A percentile compares a stretch with the other conserved stretches of the same genome.
phyloP scores from a whole-genome alignment of 768 basidiomycete genomes.

The Leucosporidium creatinivorum region DNA sequence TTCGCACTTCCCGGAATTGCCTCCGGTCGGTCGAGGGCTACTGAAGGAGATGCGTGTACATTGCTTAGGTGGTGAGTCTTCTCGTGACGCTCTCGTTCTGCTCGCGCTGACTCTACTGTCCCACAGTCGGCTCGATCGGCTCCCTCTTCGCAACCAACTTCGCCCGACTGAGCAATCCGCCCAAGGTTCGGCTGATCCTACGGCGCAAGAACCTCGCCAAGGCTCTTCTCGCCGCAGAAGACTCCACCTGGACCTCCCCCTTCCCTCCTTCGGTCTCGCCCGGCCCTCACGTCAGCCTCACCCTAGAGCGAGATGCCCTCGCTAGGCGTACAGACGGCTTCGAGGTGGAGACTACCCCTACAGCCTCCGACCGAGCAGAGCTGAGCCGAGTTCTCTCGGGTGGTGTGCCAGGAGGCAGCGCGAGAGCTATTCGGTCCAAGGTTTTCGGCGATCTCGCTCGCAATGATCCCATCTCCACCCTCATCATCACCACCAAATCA shows the following conservation, averaged over 20 bases:
- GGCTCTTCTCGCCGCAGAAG: constrained; percentile 8
- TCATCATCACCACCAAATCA: constrained; percentile 78
- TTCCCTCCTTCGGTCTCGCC: not conserved
- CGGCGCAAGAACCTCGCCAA: constrained; percentile 47
- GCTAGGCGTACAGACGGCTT: constrained; percentile 26
- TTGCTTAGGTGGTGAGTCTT: constrained; percentile 18
- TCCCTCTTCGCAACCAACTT: constrained; percentile 74
- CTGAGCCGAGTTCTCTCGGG: not conserved
- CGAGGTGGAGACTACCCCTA: constrained; percentile 35
- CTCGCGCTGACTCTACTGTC: constrained; percentile 45
- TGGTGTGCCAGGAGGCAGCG: not conserved
- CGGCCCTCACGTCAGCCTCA: constrained; percentile 11
- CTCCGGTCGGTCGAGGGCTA: too few species aligned
- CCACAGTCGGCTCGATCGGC: constrained; percentile 75
- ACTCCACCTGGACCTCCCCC: not conserved
- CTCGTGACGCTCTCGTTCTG: not conserved
- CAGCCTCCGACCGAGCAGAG: constrained; percentile 8
- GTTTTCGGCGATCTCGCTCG: constrained; percentile 30
- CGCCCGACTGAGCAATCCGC: constrained; percentile 49
- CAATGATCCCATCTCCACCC: constrained; percentile 55
- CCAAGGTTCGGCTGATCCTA: constrained; percentile 61
- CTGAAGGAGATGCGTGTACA: constrained; percentile 26
- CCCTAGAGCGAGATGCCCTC: constrained; percentile 35
- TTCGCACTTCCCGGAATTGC: too few species aligned
- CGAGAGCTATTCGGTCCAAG: constrained; percentile 13